Evolutionary conservation across 345 rosid species (phyloP).

Genomic region (Schrenkiella parvula): DNA sequence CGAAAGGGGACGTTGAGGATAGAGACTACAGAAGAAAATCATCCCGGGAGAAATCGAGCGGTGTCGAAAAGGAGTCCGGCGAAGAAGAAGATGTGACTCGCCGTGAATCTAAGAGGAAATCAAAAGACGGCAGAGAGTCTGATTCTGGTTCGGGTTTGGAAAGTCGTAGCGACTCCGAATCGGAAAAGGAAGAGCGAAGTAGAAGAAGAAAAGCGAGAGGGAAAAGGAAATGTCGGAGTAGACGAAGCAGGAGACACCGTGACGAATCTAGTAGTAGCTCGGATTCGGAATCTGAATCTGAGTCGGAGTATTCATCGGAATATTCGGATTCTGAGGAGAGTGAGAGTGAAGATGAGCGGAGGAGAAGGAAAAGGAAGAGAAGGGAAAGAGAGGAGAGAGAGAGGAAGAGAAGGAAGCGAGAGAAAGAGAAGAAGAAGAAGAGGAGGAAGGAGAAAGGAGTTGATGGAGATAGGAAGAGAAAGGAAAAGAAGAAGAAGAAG

Average conservation of each 20-base stretch:
- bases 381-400: conserved; percentile 28
- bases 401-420: conserved; percentile 21
- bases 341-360: conserved; percentile 35
- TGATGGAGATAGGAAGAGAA: conserved; percentile 26
- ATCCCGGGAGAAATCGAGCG: conserved; percentile 19
- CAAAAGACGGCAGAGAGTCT: conserved; percentile 20
- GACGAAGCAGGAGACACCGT: conserved; percentile 28
- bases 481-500: conserved; percentile 39
- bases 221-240: conserved; percentile 37
- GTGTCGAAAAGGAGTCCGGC: conserved; percentile 17
- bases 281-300: conserved; percentile 38
- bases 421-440: conserved; percentile 28
- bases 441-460: conserved; percentile 11
- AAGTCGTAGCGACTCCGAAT: conserved; percentile 26
- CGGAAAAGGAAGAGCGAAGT: conserved; percentile 37
- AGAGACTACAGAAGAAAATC: conserved; percentile 22
- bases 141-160: conserved; percentile 28
- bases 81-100: conserved; percentile 33
- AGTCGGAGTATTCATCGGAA: conserved; percentile 41
- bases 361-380: conserved; percentile 41
- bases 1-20: conserved; percentile 1
- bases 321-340: conserved; percentile 45
- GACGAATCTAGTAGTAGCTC: conserved; percentile 31
- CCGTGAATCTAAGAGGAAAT: conserved; percentile 26
- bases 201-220: conserved; percentile 30